Base-by-base conservation (phyloP, 78 protist genomes). In the Dictyostelium capitatum region DNA sequence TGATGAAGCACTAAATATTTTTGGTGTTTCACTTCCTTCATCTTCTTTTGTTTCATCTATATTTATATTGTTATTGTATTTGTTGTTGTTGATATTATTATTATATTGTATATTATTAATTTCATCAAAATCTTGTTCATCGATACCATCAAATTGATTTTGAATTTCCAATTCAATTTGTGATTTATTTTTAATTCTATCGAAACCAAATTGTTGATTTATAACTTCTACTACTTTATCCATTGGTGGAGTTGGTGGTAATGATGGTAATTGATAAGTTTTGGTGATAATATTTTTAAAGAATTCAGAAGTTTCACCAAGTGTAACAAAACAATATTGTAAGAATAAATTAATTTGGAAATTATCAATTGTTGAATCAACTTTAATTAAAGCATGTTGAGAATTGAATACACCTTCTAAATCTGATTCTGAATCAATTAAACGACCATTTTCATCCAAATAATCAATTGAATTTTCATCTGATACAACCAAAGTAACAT, bases 291-390 rank as follows among this genome's bases (percentile, higher is more conserved):
- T 32, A 6, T 32, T n/a, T 32, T 32, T 67, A 15, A 67, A 67
- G 75, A 67, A 67, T 67, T 30, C 23, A 67, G 75, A 67, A 9
- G 25, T 67, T 67, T 67, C 75, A 32, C 46, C 28, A 14, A 67
- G 30, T 67, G 50, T 6, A 15, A 67, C 75, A 67, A 67, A 67
- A 6, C 28, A 20, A 15, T 32, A 67, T 67, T 67, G 6, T 32
- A 67, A 15, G 48, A 67, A 32, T 6, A 32, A 2, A 19, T 30
- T 32, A 48, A 32, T 37, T 37, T 37, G 43, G 43, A 37, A 37
- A 37, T 37, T 37, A 37, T 37, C 43, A 37, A 37, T 37, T 14
- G 15, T 8, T 1, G 10, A 14, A 51, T 51, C 56, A 51, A 51
- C 56, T 14, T 12, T 51, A 12, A 51, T 12, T 0, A 51, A 1